Percentiles rank a stretch among this genome's conserved stretches.
phyloP scores from a whole-genome alignment of 345 rosid genomes.

The Noccaea caerulescens region DNA sequence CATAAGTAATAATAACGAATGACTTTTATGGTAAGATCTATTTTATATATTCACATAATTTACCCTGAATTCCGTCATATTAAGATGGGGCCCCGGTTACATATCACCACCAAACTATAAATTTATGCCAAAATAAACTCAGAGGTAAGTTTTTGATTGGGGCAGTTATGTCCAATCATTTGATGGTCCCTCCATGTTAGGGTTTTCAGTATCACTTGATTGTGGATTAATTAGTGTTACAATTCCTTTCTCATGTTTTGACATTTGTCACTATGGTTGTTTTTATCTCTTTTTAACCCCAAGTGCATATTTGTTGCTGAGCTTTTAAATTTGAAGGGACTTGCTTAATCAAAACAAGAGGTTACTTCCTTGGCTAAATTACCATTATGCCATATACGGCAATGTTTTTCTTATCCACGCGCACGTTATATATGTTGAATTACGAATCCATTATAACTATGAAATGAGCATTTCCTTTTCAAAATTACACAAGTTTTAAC shows the following conservation, averaged over 20 bases:
- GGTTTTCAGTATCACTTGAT: constrained; percentile 43
- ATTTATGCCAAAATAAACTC: constrained; percentile 38
- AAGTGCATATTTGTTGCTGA: constrained; percentile 11
- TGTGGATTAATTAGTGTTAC: constrained; percentile 33
- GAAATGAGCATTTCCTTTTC: background rate
- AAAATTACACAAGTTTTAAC: background rate
- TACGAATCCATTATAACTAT: background rate
- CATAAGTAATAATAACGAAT: constrained; percentile 55
- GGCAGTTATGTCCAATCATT: constrained; percentile 53
- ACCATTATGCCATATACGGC: background rate
- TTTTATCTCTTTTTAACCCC: background rate
- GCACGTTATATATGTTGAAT: background rate
- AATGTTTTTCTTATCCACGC: background rate
- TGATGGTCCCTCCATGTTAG: constrained; percentile 52
- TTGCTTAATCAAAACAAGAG: background rate
- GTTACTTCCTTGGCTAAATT: background rate
- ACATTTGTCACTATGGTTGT: constrained; percentile 30
- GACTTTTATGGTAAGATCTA: constrained; percentile 53
- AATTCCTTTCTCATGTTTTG: constrained; percentile 30
- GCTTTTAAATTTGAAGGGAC: constrained; percentile 23
- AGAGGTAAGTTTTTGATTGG: constrained; percentile 46
- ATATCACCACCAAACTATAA: constrained; percentile 15
- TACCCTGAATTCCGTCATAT: constrained; percentile 21
- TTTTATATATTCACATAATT: constrained; percentile 11
- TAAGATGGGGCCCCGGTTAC: constrained; percentile 50